Evolutionary conservation across 257 asterid genomes (phyloP).

Genomic region (Scutellaria baicalensis): DNA sequence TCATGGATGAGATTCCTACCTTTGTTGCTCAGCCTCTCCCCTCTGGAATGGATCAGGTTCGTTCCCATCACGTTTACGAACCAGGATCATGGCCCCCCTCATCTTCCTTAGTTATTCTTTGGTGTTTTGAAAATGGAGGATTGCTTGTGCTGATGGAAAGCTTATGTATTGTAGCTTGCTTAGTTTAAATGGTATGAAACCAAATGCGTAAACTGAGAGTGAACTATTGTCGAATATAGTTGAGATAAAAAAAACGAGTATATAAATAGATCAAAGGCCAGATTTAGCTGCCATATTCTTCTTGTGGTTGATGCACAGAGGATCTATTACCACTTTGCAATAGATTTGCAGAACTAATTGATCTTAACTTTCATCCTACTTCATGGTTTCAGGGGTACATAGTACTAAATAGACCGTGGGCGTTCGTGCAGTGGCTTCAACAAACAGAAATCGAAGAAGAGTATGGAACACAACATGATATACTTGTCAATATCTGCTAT

Average conservation of each 20-base stretch:
- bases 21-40: constrained; percentile 83
- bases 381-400: constrained; percentile 54
- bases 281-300: too few relatives aligned
- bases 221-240: too few relatives aligned
- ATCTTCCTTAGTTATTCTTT: not conserved
- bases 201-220: too few relatives aligned
- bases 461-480: constrained; percentile 25
- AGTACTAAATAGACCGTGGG: constrained; percentile 90
- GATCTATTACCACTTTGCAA: not conserved
- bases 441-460: constrained; percentile 71
- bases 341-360: not conserved
- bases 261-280: too few relatives aligned
- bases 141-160: too few relatives aligned
- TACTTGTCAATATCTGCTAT: not conserved
- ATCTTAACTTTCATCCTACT: not conserved
- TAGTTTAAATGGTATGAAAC: too few relatives aligned
- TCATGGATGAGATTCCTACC: constrained; percentile 87
- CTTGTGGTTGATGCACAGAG: too few relatives aligned
- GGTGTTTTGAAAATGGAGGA: too few relatives aligned
- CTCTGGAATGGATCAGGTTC: constrained; percentile 66
- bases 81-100: too few relatives aligned
- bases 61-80: too few relatives aligned
- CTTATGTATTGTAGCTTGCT: too few relatives aligned
- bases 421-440: constrained; percentile 85
- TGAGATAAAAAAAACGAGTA: too few relatives aligned